Evolutionary conservation across 108 stramenopile species (phyloP), one percentile per base, ranked within the genome.

Genomic region (Nitzschia putrida): DNA sequence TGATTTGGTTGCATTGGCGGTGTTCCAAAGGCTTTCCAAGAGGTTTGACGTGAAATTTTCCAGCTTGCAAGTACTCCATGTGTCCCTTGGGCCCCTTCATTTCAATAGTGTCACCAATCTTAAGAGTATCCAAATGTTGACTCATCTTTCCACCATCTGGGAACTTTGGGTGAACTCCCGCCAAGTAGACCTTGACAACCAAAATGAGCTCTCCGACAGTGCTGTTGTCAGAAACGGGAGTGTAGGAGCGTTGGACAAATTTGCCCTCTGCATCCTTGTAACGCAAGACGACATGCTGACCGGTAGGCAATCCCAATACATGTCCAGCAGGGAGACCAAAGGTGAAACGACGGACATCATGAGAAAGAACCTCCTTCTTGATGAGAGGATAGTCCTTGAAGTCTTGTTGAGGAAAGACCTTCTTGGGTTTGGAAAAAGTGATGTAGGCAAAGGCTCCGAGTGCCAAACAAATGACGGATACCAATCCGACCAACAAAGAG

Each of bases 81-180:
- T 91, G 88, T 53, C 94, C 92, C 78, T 94, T 94, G 37, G 93
- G 93, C 10, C 93, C 93, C 69, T 86, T 89, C 80, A 94, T 90
- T 29, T 79, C 72, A 42, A 96, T 81, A 6, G 87, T 83, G 71
- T 96, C 96, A 0, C 98, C 97, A 61, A 97, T 81, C 34, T 83
- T 71, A 16, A 99, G 73, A 8, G 89, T 73, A 77, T 97, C 96
- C 68, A 99, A 78, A 69, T 97, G 82, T 80, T 98, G 97, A 53
- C 89, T 91, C 96, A 99, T 93, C 70, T 96, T 94, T 21, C 98
- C 98, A 18, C 97, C 98, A 14, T 95, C 86, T 0, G 98, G 98
- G 64, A 98, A 98, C 53, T 91, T 89, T 18, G 93, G 92, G 71
- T 94, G 88, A 18, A 94, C 88, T 44, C 90, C 90, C 6, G 91